Percentiles rank a stretch among this genome's conserved stretches.
Evolutionary conservation across 768 basidiomycete genomes (phyloP).

Genomic region (Russula abietina): DNA sequence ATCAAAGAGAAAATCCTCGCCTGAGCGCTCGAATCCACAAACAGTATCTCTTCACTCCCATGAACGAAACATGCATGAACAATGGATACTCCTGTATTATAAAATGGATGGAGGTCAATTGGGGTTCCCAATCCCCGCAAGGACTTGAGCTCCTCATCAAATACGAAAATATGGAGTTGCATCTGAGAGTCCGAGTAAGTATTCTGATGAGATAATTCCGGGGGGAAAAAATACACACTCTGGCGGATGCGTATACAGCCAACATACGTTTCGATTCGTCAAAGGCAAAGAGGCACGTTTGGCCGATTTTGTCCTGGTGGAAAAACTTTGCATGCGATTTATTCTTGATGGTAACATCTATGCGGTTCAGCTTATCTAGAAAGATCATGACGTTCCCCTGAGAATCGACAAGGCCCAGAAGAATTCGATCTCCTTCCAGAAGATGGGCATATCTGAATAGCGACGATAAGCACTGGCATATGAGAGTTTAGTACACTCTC

Average conservation of each 20-base stretch:
- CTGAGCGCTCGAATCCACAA: conserved; percentile 41
- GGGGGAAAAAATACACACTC: conserved; percentile 30
- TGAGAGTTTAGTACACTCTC: background rate
- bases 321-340: conserved; percentile 26
- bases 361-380: conserved; percentile 9
- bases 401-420: conserved; percentile 13
- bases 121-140: conserved; percentile 41
- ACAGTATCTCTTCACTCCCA: conserved; percentile 48
- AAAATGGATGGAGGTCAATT: conserved; percentile 42
- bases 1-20: conserved; percentile 49
- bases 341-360: conserved; percentile 9
- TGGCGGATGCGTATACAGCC: conserved; percentile 41
- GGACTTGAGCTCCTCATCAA: conserved; percentile 40
- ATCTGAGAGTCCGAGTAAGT: conserved; percentile 23
- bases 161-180: conserved; percentile 42
- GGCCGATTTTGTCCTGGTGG: conserved; percentile 44
- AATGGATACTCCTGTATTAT: conserved; percentile 31
- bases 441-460: conserved; percentile 17
- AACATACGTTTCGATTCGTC: conserved; percentile 50
- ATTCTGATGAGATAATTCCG: too few relatives aligned
- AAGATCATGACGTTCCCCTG: conserved; percentile 16
- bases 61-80: conserved; percentile 40
- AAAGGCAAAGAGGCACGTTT: conserved; percentile 41
- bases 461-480: background rate
- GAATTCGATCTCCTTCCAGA: conserved; percentile 17